Evolutionary conservation across 768 basidiomycete species (phyloP), one percentile per base, ranked within the genome.

Genomic region (Mycena crocata): DNA sequence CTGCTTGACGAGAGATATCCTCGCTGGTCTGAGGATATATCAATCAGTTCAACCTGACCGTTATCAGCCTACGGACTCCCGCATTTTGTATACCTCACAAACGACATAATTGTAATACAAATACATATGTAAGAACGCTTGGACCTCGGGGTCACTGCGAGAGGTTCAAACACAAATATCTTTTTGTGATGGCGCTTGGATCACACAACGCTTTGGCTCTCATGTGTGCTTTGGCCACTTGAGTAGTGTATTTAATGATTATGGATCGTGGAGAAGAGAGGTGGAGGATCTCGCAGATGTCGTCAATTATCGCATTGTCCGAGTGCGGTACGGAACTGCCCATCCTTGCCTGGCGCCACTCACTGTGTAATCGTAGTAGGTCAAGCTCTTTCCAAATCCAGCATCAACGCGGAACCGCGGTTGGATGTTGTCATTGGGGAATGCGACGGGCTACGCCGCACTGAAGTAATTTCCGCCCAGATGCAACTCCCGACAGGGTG

Each of bases 31-130:
- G 48, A 49, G 54, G 56, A 30, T 48, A 17, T 54, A 21, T 49
- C 1, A 31, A 19, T 63, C 45, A 58, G 66, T 58, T 67, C 60
- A 67, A 67, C 66, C 66, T 58, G 51, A 52, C 31, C 37, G 23
- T 37, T 59, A 39, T 42, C 30, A 15, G 54, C 28, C 37, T 30
- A 39, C 30, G 30, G 57, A 35, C 44, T 40, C 14, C 55, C 4
- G 17, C 49, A 61, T 39, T 54, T 32, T 57, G 48, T 57, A 35
- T 42, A 57, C 23, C 37, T 64, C 21, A 31, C 39, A 50, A 42
- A 14, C 54, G 32, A 23, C 30, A 50, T 56, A 57, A 34, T 45
- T 64, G 63, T 64, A 57, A 64, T 57, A 40, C 24, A 37, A n/a
- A 19, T 32, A 52, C 30, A 7, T 34, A 21, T 42, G 48, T 39